Evolutionary conservation across 2,329 filamentous ascomycete genomes (phyloP), one percentile per base, ranked within the genome.

Genomic region (Magnaporthiopsis incrustans): DNA sequence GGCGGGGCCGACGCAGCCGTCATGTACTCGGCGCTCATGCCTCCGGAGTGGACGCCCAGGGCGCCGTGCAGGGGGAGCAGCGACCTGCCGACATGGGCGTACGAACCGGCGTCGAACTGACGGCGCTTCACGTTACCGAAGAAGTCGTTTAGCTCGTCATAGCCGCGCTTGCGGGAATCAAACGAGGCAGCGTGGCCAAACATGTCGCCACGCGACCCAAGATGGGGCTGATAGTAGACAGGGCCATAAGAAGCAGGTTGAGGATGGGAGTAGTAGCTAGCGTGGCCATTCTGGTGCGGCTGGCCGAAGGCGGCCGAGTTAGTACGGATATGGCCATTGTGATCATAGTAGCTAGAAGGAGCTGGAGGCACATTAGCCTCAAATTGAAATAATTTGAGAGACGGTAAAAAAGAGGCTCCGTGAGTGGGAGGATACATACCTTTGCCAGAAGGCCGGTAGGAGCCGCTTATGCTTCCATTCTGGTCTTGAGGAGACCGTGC

Each of bases 121-220:
- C 92, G 90, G 71, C 93, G 91, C 67, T 97, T 98, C 69, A 92
- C 88, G 73, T 91, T 92, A 69, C 90, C 91, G 69, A 98, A 96
- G 79, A 98, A 97, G 74, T 97, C 92, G 73, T 96, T 94, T 66
- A 97, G 81, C 65, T 91, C 90, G 72, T 97, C 92, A 69, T 89
- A 91, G n/a, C 87, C 86, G 67, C 92, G 91, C 79, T 94, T 95
- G 72, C 90, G 87, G 69, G 86, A 84, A 72, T 94, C 91, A 71
- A 89, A 79, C 44, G 73, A 74, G 27, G 74, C 70, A 50, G 73
- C 70, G 58, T 68, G 66, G 64, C 66, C 63, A 66, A 89, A 81
- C 72, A 89, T 89, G 70, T 88, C 87, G 63, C 78, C 74, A 65
- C 83, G 82, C 33, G 77, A 73, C 71, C 74, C 85, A 80, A 81